phyloP scores from a whole-genome alignment of 2,329 filamentous ascomycete species.

The Byssochlamys sp. region DNA sequence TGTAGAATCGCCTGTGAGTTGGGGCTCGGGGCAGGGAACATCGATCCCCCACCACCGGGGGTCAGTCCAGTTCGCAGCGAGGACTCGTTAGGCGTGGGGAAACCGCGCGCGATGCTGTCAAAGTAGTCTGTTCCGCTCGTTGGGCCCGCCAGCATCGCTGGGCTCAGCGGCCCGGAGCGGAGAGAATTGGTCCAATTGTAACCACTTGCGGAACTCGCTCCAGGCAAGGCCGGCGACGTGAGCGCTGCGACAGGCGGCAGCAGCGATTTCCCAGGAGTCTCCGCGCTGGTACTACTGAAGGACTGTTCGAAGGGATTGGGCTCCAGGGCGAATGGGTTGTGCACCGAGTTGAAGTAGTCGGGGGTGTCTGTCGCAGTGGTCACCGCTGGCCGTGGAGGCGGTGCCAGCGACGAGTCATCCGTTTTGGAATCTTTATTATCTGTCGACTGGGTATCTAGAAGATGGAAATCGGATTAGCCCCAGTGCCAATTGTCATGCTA shows the following conservation, averaged over 20 bases:
- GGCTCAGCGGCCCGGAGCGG: slow-evolving; percentile 84
- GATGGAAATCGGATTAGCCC: too few relatives aligned
- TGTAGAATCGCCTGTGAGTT: slow-evolving; percentile 76
- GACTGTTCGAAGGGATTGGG: slow-evolving; percentile 96
- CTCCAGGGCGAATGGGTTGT: slow-evolving; percentile 53
- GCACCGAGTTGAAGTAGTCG: slow-evolving; percentile 59
- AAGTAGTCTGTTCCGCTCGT: slow-evolving; percentile 69
- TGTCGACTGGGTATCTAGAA: slow-evolving; percentile 18
- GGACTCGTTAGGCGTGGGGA: slow-evolving; percentile 93
- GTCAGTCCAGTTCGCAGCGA: slow-evolving; percentile 83
- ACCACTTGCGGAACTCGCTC: slow-evolving; percentile 57
- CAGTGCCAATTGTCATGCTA: neutral
- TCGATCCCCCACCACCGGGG: slow-evolving; percentile 87
- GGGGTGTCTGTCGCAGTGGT: slow-evolving; percentile 49
- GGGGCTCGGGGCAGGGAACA: slow-evolving; percentile 88
- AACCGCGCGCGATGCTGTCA: slow-evolving; percentile 71
- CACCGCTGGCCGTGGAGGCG: slow-evolving; percentile 52
- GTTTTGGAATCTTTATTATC: slow-evolving; percentile 32
- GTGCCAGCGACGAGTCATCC: slow-evolving; percentile 54
- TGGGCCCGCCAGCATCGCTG: slow-evolving; percentile 89
- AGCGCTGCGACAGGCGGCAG: slow-evolving; percentile 82
- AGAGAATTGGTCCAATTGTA: slow-evolving; percentile 81
- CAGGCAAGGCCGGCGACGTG: slow-evolving; percentile 79
- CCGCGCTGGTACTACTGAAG: slow-evolving; percentile 59
- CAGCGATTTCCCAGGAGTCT: slow-evolving; percentile 73